A percentile compares a stretch with the other conserved stretches of the same genome.
Conservation (phyloP, 148 eudicot genomes). For the Nyssa sinensis region DNA sequence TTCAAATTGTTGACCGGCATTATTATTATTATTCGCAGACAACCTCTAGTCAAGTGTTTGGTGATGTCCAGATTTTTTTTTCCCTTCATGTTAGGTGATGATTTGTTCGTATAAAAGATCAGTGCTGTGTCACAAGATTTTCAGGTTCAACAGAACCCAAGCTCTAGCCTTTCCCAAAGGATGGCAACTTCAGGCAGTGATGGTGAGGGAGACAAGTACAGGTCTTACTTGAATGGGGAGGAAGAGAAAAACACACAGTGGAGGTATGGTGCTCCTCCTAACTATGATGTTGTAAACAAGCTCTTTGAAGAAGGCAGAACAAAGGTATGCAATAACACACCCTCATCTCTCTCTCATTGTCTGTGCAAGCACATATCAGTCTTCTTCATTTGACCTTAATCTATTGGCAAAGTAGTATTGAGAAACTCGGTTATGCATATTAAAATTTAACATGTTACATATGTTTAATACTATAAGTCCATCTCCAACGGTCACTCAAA, state of each 20-base stretch:
- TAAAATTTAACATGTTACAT: too few species aligned
- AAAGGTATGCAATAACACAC: slow-evolving; percentile 28
- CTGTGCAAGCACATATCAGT: too few species aligned
- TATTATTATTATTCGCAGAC: too few species aligned
- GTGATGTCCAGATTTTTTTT: neutral
- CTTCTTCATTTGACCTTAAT: too few species aligned
- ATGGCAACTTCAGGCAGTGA: slow-evolving; percentile 24
- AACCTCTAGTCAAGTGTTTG: too few species aligned
- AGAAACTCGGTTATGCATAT: too few species aligned
- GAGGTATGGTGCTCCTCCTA: slow-evolving; percentile 66
- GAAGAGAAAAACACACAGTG: slow-evolving; percentile 58
- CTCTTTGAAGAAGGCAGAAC: slow-evolving; percentile 87
- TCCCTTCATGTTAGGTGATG: neutral
- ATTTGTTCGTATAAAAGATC: neutral
- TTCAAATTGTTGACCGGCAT: neutral
- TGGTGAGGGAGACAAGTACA: slow-evolving; percentile 43
- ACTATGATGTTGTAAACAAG: slow-evolving; percentile 57
- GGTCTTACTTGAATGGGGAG: slow-evolving; percentile 59
- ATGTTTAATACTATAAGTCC: too few species aligned
- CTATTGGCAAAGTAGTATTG: too few species aligned
- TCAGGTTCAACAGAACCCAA: neutral
- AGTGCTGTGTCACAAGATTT: neutral
- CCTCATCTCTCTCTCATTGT: too few species aligned
- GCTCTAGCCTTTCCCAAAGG: neutral
- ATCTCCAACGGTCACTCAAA: too few species aligned